Base-by-base conservation (phyloP, 78 protist species). In the Dictyostelium purpureum region DNA sequence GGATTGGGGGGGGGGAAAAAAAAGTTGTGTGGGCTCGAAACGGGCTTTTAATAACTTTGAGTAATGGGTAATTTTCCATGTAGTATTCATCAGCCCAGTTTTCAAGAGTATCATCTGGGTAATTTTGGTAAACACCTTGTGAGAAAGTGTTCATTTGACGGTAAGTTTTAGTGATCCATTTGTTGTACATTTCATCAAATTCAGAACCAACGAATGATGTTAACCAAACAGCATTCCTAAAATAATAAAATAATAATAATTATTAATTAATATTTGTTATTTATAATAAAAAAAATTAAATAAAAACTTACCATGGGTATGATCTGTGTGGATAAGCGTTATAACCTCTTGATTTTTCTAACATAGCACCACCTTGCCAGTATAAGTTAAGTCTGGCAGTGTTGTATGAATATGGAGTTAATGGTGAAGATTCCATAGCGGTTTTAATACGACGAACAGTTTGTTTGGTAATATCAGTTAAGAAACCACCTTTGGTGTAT, bases 321-420 rank as follows among this genome's bases (percentile, higher is more conserved):
- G 81, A 56, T 31, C 90, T 47, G 31, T 82, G 90, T 1, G 57
- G 74, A 18, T 63, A 82, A 21, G 90, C 79, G 42, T 24, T 82
- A 57, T 18, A 67, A 67, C 70, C 75, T n/a, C 79, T 14, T 38
- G 67, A 37, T 70, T 71, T 37, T 14, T 82, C 35, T 2, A 82
- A 57, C 33, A 82, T 52, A 18, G 45, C 73, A 71, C 90, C 90
- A 56, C 90, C 90, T 43, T 70, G 75, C 90, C 90, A 82, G 74
- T 82, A 82, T 1, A 82, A 21, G 18, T 82, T 82, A 12, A 82
- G 40, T 45, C 79, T 57, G 6, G 75, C 90, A 31, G 90, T 82
- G 51, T 82, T 82, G 90, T 49, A 82, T 31, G 40, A 70, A 74
- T 14, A 71, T 71, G 79, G 79, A 28, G 63, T 71, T 24, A 40